Conservation (phyloP, 129 eudicot genomes). For the Artemisia tridentata region DNA sequence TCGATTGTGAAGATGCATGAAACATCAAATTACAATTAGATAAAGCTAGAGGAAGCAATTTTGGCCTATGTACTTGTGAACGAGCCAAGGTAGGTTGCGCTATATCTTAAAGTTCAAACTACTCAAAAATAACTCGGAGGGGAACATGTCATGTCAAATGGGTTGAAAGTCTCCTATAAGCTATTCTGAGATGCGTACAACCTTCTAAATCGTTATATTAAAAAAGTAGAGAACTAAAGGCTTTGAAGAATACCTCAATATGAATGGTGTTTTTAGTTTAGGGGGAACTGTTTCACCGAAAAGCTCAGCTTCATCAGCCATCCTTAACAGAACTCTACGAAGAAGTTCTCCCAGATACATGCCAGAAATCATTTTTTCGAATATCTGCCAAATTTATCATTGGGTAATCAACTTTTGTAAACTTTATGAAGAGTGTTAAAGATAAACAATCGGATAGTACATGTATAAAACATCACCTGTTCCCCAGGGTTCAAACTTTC, state of each 20-base stretch:
- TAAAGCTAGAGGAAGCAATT: too few relatives aligned
- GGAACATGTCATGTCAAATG: not conserved
- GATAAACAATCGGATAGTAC: not conserved
- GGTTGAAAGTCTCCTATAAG: not conserved
- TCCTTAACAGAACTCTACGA: conserved; percentile 59
- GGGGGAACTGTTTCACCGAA: conserved; percentile 82
- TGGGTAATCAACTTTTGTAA: not conserved
- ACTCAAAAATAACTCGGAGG: too few relatives aligned
- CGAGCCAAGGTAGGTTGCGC: too few relatives aligned
- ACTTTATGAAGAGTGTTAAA: not conserved
- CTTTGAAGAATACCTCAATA: conserved; percentile 58
- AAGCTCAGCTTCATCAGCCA: conserved; percentile 86
- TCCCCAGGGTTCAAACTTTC: conserved; percentile 88
- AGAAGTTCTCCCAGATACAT: conserved; percentile 93
- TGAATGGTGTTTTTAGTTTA: conserved; percentile 58
- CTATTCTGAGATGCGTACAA: too few relatives aligned
- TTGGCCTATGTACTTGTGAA: too few relatives aligned
- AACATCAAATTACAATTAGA: too few relatives aligned
- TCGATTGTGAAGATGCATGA: not conserved
- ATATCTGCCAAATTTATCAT: conserved; percentile 41
- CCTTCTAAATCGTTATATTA: not conserved
- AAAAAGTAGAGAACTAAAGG: not conserved
- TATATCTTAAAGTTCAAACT: too few relatives aligned
- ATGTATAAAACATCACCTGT: conserved; percentile 50
- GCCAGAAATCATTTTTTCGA: conserved; percentile 83